A percentile compares a stretch with the other conserved stretches of the same genome.
phyloP scores from a whole-genome alignment of 495 filamentous ascomycete genomes.

The Neurospora cerealis region DNA sequence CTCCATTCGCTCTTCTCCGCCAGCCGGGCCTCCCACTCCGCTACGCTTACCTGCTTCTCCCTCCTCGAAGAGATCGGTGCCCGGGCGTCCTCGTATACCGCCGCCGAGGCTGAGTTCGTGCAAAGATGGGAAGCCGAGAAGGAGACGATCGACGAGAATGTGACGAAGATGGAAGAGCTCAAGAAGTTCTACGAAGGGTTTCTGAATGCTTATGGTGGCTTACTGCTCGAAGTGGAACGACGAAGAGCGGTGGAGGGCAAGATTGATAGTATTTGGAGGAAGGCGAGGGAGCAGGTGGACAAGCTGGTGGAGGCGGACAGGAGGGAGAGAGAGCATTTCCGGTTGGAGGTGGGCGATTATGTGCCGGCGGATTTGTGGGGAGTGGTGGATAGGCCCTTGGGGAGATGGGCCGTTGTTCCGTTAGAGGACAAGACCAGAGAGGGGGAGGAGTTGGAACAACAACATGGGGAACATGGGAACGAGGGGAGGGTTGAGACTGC shows the following conservation, averaged over 20 bases:
- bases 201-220: slow-evolving; percentile 66
- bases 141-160: slow-evolving; percentile 51
- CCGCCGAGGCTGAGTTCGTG: slow-evolving; percentile 60
- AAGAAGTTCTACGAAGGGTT: slow-evolving; percentile 76
- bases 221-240: slow-evolving; percentile 73
- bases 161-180: slow-evolving; percentile 64
- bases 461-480: neutral
- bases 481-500: neutral
- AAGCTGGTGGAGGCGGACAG: slow-evolving; percentile 66
- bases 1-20: slow-evolving; percentile 23
- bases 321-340: slow-evolving; percentile 67
- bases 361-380: slow-evolving; percentile 88
- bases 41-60: slow-evolving; percentile 47
- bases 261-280: slow-evolving; percentile 61
- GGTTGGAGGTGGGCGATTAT: slow-evolving; percentile 72
- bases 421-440: slow-evolving; percentile 10
- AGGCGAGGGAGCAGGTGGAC: slow-evolving; percentile 65
- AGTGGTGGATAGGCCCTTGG: slow-evolving; percentile 39
- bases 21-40: slow-evolving; percentile 37
- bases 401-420: slow-evolving; percentile 34
- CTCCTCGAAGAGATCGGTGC: slow-evolving; percentile 58
- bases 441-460: slow-evolving; percentile 1
- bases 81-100: slow-evolving; percentile 57
- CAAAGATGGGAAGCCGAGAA: slow-evolving; percentile 68
- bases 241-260: slow-evolving; percentile 59